A percentile compares a stretch with the other conserved stretches of the same genome.
Evolutionary conservation across 2,329 filamentous ascomycete genomes (phyloP).

Genomic region (Penicillium capsulatum): DNA sequence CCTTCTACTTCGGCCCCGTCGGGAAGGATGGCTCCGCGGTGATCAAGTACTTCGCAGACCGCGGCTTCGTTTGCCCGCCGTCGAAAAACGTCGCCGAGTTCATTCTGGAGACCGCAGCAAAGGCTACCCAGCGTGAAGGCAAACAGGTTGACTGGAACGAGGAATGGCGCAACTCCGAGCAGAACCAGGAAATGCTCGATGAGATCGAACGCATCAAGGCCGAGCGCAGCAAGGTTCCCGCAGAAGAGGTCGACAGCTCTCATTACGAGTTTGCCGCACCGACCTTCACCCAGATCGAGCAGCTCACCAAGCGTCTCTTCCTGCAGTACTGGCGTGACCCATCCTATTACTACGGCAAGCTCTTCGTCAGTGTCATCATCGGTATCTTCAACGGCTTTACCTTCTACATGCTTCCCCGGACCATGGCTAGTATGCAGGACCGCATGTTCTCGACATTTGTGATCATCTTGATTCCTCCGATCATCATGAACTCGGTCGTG

Average conservation of each 20-base stretch:
- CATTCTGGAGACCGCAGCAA: constrained; percentile 62
- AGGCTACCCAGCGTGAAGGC: constrained; percentile 52
- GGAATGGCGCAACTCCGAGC: constrained; percentile 64
- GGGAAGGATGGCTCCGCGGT: constrained; percentile 63
- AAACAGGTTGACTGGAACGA: constrained; percentile 67
- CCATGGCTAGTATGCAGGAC: constrained; percentile 66
- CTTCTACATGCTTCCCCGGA: constrained; percentile 65
- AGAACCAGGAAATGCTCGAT: constrained; percentile 55
- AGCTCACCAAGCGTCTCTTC: constrained; percentile 68
- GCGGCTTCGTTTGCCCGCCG: constrained; percentile 63
- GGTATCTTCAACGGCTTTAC: constrained; percentile 78
- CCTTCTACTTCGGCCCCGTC: constrained; percentile 69
- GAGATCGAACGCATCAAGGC: constrained; percentile 64
- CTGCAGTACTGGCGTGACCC: constrained; percentile 71
- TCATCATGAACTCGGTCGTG: constrained; percentile 67
- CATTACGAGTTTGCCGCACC: constrained; percentile 64
- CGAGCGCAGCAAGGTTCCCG: constrained; percentile 51
- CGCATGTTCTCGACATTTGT: constrained; percentile 71
- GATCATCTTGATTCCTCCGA: constrained; percentile 62
- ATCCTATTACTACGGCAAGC: constrained; percentile 70
- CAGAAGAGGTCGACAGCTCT: constrained; percentile 36
- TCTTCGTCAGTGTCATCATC: constrained; percentile 67
- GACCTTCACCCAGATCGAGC: constrained; percentile 57
- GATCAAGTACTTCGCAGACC: constrained; percentile 63
- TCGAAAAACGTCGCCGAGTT: constrained; percentile 64